Percentiles rank a stretch among this genome's conserved stretches.
These are phyloP conservation scores for Crepidotus variabilis DNA, from an alignment of 768 basidiomycete genomes.

Conservation along the genomic window DNA sequence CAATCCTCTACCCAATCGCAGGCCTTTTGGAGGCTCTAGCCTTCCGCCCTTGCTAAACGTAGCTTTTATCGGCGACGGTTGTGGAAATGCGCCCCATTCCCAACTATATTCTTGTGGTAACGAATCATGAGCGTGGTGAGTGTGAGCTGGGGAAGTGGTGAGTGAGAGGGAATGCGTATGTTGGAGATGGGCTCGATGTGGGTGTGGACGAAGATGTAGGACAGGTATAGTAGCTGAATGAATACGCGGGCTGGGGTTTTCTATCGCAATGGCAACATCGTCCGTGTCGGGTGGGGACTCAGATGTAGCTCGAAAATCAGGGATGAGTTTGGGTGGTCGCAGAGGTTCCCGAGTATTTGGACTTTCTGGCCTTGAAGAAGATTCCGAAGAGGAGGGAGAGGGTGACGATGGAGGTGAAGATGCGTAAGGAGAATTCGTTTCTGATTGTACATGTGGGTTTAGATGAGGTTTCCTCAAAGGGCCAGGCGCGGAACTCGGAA, in stretches of 20 bases:
- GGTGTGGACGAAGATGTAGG: neutral
- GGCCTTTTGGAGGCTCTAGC: slow-evolving; percentile 22
- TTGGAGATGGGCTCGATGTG: neutral
- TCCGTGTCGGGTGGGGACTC: slow-evolving; percentile 56
- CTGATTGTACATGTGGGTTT: slow-evolving; percentile 17
- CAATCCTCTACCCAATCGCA: slow-evolving; percentile 15
- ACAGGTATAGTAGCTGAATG: neutral
- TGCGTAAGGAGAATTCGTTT: slow-evolving; percentile 11
- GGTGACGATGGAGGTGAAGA: slow-evolving; percentile 14
- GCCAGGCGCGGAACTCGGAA: slow-evolving; percentile 13
- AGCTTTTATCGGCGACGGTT: slow-evolving; percentile 62
- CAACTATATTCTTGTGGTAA: slow-evolving; percentile 73
- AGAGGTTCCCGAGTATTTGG: slow-evolving; percentile 24
- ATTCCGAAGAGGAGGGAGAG: slow-evolving; percentile 14
- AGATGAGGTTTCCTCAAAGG: slow-evolving; percentile 3
- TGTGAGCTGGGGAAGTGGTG: slow-evolving; percentile 5
- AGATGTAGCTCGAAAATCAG: slow-evolving; percentile 47
- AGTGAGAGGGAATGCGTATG: neutral
- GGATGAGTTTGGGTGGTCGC: slow-evolving; percentile 5
- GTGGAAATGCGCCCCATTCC: slow-evolving; percentile 93
- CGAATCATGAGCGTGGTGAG: slow-evolving; percentile 3
- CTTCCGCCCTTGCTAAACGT: slow-evolving; percentile 47
- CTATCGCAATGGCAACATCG: slow-evolving; percentile 4
- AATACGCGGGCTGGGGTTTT: neutral
- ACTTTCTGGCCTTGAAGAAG: slow-evolving; percentile 17